Conservation (phyloP, 805 yeast genomes). For the Tetrapisispora iriomotensis region DNA sequence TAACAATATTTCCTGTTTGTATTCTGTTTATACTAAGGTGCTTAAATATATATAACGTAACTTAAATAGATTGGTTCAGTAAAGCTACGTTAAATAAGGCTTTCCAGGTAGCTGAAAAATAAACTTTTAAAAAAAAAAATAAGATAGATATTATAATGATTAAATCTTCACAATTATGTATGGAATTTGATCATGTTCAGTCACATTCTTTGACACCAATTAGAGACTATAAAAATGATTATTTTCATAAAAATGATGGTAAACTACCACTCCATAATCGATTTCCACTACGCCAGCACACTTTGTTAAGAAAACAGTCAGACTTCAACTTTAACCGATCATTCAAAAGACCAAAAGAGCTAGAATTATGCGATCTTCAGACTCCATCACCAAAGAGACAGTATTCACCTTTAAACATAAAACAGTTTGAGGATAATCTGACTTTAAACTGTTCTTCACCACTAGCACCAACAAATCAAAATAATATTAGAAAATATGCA, state of each 20-base stretch:
- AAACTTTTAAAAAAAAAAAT: too few relatives aligned
- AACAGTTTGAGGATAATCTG: conserved; percentile 12
- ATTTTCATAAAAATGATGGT: conserved; percentile 20
- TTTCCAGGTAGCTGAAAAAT: too few relatives aligned
- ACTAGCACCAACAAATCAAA: conserved; percentile 1
- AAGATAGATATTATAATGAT: conserved; percentile 14
- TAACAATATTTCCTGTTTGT: too few relatives aligned
- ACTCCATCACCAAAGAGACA: conserved; percentile 21
- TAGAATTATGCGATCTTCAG: conserved; percentile 13
- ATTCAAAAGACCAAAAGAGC: conserved; percentile 18
- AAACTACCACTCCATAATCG: conserved; percentile 11
- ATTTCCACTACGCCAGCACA: conserved; percentile 3
- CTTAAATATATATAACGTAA: background rate
- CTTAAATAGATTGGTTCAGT: too few relatives aligned
- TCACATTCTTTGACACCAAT: conserved; percentile 25
- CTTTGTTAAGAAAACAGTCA: conserved; percentile 1
- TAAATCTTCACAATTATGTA: conserved; percentile 19
- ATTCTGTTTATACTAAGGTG: too few relatives aligned
- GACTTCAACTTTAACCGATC: background rate
- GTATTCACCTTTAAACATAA: conserved; percentile 30
- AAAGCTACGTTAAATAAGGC: too few relatives aligned
- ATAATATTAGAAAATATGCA: conserved; percentile 9
- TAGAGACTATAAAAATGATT: conserved; percentile 23
- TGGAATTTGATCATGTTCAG: conserved; percentile 18
- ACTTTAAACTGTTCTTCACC: conserved; percentile 4